phyloP scores from a whole-genome alignment of 1,284 basidiomycete genomes.

The Pseudozyma flocculosa region DNA sequence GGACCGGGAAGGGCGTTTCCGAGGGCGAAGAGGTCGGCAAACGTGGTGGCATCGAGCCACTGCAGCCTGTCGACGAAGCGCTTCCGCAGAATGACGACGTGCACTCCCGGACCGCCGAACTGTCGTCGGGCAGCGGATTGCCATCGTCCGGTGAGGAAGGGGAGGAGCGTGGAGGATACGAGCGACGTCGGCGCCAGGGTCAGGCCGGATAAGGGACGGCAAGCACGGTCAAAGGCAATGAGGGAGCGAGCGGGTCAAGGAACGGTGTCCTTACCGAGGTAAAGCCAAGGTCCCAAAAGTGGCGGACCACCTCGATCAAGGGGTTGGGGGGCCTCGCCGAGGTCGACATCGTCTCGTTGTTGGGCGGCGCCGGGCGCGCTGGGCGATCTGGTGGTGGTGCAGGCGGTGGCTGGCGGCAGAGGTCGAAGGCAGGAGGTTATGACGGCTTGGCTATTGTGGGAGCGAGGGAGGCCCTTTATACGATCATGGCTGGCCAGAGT shows the following conservation, averaged over 20 bases:
- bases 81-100: constrained; percentile 35
- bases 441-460: too few relatives aligned
- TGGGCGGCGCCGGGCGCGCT: too few relatives aligned
- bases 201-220: too few relatives aligned
- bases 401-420: too few relatives aligned
- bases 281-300: constrained; percentile 47
- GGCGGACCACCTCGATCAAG: constrained; percentile 32
- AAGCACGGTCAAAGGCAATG: background rate
- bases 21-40: constrained; percentile 60
- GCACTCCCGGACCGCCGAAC: constrained; percentile 29
- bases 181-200: constrained; percentile 2
- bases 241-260: constrained; percentile 12
- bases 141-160: too few relatives aligned
- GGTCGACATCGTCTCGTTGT: too few relatives aligned
- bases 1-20: constrained; percentile 62
- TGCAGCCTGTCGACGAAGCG: constrained; percentile 42
- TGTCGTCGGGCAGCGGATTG: too few relatives aligned
- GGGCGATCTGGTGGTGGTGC: too few relatives aligned
- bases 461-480: too few relatives aligned
- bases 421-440: too few relatives aligned
- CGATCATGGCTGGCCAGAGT: too few relatives aligned
- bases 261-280: constrained; percentile 5
- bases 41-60: constrained; percentile 47
- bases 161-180: too few relatives aligned
- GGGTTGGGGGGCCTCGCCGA: constrained; percentile 1